These are phyloP conservation scores for Paramecium pentaurelia DNA, from an alignment of 73 alveolate species.

Conservation along the genomic window DNA sequence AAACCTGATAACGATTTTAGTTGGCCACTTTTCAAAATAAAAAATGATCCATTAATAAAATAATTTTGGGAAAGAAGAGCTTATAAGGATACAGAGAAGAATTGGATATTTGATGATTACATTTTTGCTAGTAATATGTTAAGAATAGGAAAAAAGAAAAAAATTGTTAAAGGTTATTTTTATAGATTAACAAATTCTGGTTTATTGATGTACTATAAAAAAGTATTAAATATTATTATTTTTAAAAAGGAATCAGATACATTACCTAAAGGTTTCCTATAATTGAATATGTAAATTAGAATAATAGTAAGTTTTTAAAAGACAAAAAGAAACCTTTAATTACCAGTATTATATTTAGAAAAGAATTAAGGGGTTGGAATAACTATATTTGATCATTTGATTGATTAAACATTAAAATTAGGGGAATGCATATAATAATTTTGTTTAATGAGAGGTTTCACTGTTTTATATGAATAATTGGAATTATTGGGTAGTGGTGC, in stretches of 20 bases:
- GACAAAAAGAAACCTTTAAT: neutral
- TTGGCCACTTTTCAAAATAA: slow-evolving; percentile 27
- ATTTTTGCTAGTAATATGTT: neutral
- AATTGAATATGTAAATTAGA: neutral
- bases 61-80: slow-evolving; percentile 12
- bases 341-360: slow-evolving; percentile 33
- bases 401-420: slow-evolving; percentile 12
- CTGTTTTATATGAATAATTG: neutral
- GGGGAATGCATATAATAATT: neutral
- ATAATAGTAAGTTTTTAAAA: neutral
- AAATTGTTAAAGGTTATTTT: slow-evolving; percentile 20
- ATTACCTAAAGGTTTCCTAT: slow-evolving; percentile 1
- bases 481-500: slow-evolving; percentile 30
- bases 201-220: slow-evolving; percentile 5
- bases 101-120: slow-evolving; percentile 16
- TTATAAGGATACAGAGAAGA: neutral
- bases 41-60: neutral
- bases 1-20: neutral
- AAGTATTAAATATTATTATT: neutral
- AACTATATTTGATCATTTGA: neutral
- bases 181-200: neutral
- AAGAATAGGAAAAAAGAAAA: slow-evolving; percentile 23
- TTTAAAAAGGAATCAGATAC: neutral
- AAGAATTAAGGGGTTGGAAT: neutral
- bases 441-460: slow-evolving; percentile 25